Percentiles rank a stretch among this genome's conserved stretches.
Conservation (phyloP, 2,329 filamentous ascomycete species). For the Pleurostoma richardsiae region DNA sequence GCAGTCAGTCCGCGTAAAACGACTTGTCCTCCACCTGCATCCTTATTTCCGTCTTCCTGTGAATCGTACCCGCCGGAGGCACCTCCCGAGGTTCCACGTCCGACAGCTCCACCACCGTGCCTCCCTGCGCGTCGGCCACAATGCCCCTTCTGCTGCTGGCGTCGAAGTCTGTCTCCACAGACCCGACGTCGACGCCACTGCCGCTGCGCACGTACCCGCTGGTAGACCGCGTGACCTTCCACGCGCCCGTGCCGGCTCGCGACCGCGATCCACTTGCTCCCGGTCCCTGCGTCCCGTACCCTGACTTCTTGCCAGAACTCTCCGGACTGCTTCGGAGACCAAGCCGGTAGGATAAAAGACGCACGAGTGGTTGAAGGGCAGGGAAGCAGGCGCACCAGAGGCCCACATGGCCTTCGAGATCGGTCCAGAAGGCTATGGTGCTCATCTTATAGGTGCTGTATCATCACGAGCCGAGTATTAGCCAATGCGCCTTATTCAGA, state of each 20-base stretch:
- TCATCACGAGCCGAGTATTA: neutral
- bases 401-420: slow-evolving; percentile 34
- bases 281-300: neutral
- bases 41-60: no score
- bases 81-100: no score
- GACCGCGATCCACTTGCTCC: neutral
- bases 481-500: neutral
- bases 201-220: neutral
- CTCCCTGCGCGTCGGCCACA: no score
- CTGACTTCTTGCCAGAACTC: slow-evolving; percentile 19
- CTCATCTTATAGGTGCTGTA: slow-evolving; percentile 30
- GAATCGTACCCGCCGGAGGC: no score
- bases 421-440: slow-evolving; percentile 29
- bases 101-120: no score
- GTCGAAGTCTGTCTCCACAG: neutral
- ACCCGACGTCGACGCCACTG: neutral
- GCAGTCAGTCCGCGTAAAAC: no score
- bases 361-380: slow-evolving; percentile 30
- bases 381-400: slow-evolving; percentile 36
- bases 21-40: no score
- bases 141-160: neutral
- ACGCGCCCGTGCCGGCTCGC: neutral
- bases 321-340: slow-evolving; percentile 12
- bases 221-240: neutral
- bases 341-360: slow-evolving; percentile 20